Evolutionary conservation across 371 early-diverging fungal species (phyloP).

Genomic region (Mortierella sp.): DNA sequence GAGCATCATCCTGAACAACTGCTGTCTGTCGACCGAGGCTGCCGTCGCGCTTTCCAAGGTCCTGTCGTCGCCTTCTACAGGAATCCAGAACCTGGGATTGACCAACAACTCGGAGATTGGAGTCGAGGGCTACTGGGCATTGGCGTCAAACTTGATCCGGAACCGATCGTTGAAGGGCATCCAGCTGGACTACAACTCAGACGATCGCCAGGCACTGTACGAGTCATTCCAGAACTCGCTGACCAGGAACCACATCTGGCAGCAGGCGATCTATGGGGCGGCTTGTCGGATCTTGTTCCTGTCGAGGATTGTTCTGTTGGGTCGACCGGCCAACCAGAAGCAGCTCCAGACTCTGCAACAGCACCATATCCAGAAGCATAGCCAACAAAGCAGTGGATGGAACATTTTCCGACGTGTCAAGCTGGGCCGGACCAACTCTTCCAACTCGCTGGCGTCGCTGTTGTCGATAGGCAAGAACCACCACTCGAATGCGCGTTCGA

Average conservation of each 20-base stretch:
- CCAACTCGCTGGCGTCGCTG: constrained; percentile 39
- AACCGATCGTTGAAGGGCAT: constrained; percentile 58
- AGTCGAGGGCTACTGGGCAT: constrained; percentile 57
- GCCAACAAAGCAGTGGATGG: constrained; percentile 49
- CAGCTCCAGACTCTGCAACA: constrained; percentile 36
- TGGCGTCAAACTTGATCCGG: constrained; percentile 47
- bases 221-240: constrained; percentile 59
- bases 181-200: constrained; percentile 60
- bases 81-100: constrained; percentile 56
- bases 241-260: constrained; percentile 59
- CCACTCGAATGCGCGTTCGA: constrained; percentile 37
- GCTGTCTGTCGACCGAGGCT: constrained; percentile 45
- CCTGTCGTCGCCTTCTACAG: constrained; percentile 31
- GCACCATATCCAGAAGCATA: constrained; percentile 46
- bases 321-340: constrained; percentile 47
- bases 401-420: constrained; percentile 45
- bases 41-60: constrained; percentile 39
- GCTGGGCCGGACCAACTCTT: constrained; percentile 45
- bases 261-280: constrained; percentile 55
- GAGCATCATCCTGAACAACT: constrained; percentile 54
- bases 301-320: constrained; percentile 53
- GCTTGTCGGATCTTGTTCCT: constrained; percentile 56
- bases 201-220: constrained; percentile 55
- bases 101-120: constrained; percentile 56
- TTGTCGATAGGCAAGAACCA: constrained; percentile 30